These are phyloP conservation scores for Microbotryum silenes-acaulis DNA, from an alignment of 1,284 basidiomycete genomes.

Conservation along the genomic window DNA sequence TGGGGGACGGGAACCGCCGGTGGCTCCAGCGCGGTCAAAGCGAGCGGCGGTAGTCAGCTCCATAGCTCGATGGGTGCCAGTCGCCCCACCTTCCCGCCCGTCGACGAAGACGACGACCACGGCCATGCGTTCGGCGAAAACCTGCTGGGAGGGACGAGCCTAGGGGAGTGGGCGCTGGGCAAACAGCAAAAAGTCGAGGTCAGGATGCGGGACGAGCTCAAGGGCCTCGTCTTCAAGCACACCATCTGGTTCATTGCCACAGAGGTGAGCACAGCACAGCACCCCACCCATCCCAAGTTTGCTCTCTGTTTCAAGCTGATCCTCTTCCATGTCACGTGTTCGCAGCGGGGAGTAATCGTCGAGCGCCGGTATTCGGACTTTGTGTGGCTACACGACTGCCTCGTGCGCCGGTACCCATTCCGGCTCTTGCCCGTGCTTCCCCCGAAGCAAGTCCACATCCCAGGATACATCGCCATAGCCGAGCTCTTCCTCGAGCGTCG, in stretches of 20 bases:
- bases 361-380: slow-evolving; percentile 72
- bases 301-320: not conserved
- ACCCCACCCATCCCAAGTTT: not conserved
- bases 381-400: slow-evolving; percentile 72
- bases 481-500: slow-evolving; percentile 79
- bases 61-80: too few relatives aligned
- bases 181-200: slow-evolving; percentile 6
- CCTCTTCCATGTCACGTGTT: too few relatives aligned
- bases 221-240: slow-evolving; percentile 20
- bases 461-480: slow-evolving; percentile 56
- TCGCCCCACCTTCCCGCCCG: too few relatives aligned
- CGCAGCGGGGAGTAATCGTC: slow-evolving; percentile 33
- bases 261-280: slow-evolving; percentile 2
- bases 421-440: slow-evolving; percentile 79
- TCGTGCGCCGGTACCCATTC: slow-evolving; percentile 71
- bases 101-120: too few relatives aligned
- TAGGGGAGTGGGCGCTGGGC: slow-evolving; percentile 9
- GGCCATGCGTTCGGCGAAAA: not conserved
- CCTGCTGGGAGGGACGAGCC: not conserved
- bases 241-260: slow-evolving; percentile 16
- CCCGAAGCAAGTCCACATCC: slow-evolving; percentile 80
- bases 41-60: too few relatives aligned
- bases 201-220: slow-evolving; percentile 7
- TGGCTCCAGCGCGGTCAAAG: too few relatives aligned
- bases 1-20: too few relatives aligned